These are phyloP conservation scores for Talaromyces trachyspermus DNA, from an alignment of 495 filamentous ascomycete genomes.

Conservation along the genomic window DNA sequence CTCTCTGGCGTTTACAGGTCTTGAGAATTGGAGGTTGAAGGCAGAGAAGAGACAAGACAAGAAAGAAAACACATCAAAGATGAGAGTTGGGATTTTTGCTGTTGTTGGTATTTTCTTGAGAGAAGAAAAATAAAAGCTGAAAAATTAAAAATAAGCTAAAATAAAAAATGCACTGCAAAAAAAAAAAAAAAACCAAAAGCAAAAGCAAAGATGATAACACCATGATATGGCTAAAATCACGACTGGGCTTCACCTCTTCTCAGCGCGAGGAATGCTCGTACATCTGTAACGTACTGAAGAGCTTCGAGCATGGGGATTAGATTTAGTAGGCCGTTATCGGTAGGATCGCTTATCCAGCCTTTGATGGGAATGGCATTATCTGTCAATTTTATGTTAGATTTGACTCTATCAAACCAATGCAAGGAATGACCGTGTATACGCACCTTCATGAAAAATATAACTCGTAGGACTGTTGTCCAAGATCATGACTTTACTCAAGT, in stretches of 20 bases:
- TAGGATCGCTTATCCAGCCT: conserved; percentile 87
- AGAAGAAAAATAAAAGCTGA: no score
- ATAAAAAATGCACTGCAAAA: no score
- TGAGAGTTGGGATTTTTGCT: no score
- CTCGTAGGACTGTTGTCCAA: conserved; percentile 96
- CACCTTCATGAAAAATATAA: conserved; percentile 98
- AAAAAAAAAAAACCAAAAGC: no score
- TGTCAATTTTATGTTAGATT: conserved; percentile 11
- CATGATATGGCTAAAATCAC: conserved; percentile 14
- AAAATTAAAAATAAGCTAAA: no score
- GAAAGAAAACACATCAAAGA: no score
- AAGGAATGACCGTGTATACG: not conserved
- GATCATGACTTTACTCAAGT: conserved; percentile 96
- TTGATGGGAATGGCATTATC: conserved; percentile 94
- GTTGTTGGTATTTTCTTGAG: no score
- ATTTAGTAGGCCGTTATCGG: conserved; percentile 83
- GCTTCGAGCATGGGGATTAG: conserved; percentile 91
- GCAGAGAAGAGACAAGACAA: no score
- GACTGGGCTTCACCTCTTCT: conserved; percentile 68
- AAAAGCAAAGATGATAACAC: not conserved
- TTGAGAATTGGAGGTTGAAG: no score
- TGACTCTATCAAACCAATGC: not conserved
- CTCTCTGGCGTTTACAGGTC: no score
- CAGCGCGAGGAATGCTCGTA: conserved; percentile 79
- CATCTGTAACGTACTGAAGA: conserved; percentile 92